Conservation (phyloP, 495 filamentous ascomycete species). For the Cladorrhinum samala region DNA sequence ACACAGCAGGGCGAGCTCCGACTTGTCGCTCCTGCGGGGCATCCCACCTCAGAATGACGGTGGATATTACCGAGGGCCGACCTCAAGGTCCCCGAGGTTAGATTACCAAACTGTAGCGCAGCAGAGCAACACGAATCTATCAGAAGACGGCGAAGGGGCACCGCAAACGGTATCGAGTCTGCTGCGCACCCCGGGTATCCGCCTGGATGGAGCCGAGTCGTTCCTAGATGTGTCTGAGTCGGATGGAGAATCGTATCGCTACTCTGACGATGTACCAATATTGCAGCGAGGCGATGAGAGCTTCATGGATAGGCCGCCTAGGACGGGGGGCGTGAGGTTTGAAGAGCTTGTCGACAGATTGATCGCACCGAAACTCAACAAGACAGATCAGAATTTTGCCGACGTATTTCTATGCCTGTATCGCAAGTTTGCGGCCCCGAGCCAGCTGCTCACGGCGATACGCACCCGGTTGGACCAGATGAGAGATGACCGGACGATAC, state of each 20-base stretch:
- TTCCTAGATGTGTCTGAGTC: slow-evolving; percentile 58
- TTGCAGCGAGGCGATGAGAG: slow-evolving; percentile 50
- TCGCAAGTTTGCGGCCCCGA: slow-evolving; percentile 83
- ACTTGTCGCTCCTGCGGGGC: slow-evolving; percentile 49
- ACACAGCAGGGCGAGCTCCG: slow-evolving; percentile 61
- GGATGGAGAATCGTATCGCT: slow-evolving; percentile 47
- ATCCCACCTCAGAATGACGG: slow-evolving; percentile 28
- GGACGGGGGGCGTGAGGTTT: slow-evolving; percentile 62
- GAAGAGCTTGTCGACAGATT: slow-evolving; percentile 87
- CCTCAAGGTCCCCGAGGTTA: slow-evolving; percentile 25
- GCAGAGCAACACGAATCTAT: slow-evolving; percentile 11
- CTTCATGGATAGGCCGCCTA: slow-evolving; percentile 41
- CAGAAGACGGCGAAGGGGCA: slow-evolving; percentile 27
- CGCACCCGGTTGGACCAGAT: slow-evolving; percentile 65
- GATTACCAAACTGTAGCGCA: slow-evolving; percentile 21
- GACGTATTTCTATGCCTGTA: slow-evolving; percentile 90
- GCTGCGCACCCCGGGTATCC: slow-evolving; percentile 40
- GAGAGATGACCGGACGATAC: slow-evolving; percentile 53
- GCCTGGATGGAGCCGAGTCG: slow-evolving; percentile 42
- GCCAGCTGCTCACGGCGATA: slow-evolving; percentile 66
- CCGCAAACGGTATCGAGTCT: slow-evolving; percentile 37
- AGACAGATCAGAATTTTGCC: slow-evolving; percentile 76
- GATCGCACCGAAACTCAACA: slow-evolving; percentile 72
- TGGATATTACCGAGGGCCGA: slow-evolving; percentile 26
- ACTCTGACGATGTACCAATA: slow-evolving; percentile 56